phyloP scores from a whole-genome alignment of 257 asterid genomes.

The Solanum appendiculatum region DNA sequence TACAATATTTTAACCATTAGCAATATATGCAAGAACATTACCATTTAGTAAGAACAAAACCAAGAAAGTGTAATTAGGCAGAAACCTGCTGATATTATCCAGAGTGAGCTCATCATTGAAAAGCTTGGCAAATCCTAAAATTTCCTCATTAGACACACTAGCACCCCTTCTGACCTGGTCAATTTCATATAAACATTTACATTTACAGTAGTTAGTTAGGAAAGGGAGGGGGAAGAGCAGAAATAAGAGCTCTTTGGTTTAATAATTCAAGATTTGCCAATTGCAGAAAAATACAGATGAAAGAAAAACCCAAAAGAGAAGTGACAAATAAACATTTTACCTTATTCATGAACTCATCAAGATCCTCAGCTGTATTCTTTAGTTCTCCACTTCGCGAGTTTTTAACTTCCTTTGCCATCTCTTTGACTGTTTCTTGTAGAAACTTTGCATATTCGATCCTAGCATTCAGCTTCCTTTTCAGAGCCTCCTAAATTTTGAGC shows the following conservation, averaged over 20 bases:
- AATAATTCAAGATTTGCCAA: background rate
- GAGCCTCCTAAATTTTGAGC: conserved; percentile 49
- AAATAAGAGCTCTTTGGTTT: background rate
- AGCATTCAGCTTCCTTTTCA: conserved; percentile 64
- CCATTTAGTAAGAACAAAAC: background rate
- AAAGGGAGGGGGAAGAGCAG: background rate
- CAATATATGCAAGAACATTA: background rate
- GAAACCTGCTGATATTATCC: conserved; percentile 88
- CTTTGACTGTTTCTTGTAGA: conserved; percentile 80
- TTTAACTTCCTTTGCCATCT: conserved; percentile 92
- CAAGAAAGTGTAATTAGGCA: background rate
- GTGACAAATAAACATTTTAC: conserved; percentile 12
- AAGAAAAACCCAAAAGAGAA: background rate
- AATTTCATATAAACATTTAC: background rate
- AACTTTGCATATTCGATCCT: conserved; percentile 83
- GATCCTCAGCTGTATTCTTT: conserved; percentile 93
- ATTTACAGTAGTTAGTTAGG: background rate
- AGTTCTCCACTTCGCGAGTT: conserved; percentile 67
- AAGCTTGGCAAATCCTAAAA: conserved; percentile 83
- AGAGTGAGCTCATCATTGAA: conserved; percentile 93
- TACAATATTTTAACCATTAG: background rate
- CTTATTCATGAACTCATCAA: conserved; percentile 65
- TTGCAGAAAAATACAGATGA: background rate
- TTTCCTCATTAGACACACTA: conserved; percentile 72
- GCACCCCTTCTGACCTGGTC: conserved; percentile 82